Evolutionary conservation across 148 eudicot species (phyloP).

Genomic region (Nepenthes mirabilis): DNA sequence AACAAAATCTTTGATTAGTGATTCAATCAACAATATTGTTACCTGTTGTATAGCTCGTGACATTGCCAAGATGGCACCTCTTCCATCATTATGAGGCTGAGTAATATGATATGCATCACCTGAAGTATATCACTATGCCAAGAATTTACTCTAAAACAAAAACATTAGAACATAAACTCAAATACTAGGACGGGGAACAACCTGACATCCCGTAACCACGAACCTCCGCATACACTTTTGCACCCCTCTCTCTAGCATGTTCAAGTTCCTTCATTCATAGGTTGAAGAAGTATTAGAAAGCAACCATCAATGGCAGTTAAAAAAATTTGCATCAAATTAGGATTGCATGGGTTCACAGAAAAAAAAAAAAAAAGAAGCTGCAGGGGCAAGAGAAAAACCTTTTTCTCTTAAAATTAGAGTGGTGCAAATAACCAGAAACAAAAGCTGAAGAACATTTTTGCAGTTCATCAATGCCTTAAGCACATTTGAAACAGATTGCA

Average conservation of each 20-base stretch:
- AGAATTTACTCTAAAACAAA: conserved; percentile 4
- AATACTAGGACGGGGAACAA: conserved; percentile 10
- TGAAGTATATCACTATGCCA: conserved; percentile 6
- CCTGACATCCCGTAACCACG: conserved; percentile 98
- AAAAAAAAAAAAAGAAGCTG: no score
- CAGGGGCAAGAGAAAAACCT: no score
- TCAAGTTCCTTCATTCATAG: conserved; percentile 54
- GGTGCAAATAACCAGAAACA: no score
- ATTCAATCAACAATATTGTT: not conserved
- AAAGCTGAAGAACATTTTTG: no score
- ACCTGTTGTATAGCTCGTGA: conserved; percentile 84
- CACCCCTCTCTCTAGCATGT: conserved; percentile 82
- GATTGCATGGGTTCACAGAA: no score
- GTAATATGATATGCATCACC: conserved; percentile 97
- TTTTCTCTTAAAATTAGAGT: no score
- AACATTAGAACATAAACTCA: conserved; percentile 5
- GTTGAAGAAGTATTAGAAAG: not conserved
- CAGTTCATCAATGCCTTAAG: no score
- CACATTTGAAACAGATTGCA: no score
- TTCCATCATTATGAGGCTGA: conserved; percentile 84
- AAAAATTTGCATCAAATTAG: no score
- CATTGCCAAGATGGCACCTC: conserved; percentile 97
- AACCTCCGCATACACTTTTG: conserved; percentile 82
- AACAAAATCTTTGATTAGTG: no score
- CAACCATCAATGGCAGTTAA: no score